Conservation (phyloP, 106 monocot species). For the Agapanthus africanus region DNA sequence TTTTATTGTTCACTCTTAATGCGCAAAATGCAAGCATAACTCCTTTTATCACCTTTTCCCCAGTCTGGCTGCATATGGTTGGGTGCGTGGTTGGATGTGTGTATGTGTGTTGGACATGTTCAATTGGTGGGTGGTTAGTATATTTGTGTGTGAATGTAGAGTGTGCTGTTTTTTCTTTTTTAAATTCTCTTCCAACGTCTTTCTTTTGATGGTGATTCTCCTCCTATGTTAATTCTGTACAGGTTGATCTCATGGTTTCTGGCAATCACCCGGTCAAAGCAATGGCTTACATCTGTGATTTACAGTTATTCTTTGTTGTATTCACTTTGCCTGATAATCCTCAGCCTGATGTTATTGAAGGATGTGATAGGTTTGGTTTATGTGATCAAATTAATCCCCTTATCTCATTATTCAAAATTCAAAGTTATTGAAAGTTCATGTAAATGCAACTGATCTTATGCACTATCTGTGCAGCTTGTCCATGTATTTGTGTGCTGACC, state of each 20-base stretch:
- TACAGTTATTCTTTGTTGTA: constrained; percentile 69
- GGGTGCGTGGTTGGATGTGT: background rate
- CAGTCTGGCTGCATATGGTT: background rate
- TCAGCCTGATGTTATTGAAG: constrained; percentile 40
- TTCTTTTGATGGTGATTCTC: background rate
- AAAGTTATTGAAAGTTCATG: background rate
- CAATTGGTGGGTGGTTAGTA: no score
- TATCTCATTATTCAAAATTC: background rate
- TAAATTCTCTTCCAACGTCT: no score
- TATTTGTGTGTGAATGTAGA: background rate
- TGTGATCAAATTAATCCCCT: background rate
- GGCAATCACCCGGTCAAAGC: constrained; percentile 76
- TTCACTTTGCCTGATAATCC: constrained; percentile 58
- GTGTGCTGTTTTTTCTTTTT: no score
- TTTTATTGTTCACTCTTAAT: background rate
- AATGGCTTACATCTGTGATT: constrained; percentile 57
- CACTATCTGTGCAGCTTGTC: background rate
- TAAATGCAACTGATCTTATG: background rate
- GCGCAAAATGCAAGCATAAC: background rate
- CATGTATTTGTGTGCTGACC: background rate
- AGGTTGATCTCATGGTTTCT: constrained; percentile 92
- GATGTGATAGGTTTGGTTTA: constrained; percentile 48
- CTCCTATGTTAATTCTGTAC: constrained; percentile 11
- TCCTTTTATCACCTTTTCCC: no score
- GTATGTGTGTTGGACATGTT: background rate